phyloP scores from a whole-genome alignment of 768 basidiomycete species.

The Russula compacta region DNA sequence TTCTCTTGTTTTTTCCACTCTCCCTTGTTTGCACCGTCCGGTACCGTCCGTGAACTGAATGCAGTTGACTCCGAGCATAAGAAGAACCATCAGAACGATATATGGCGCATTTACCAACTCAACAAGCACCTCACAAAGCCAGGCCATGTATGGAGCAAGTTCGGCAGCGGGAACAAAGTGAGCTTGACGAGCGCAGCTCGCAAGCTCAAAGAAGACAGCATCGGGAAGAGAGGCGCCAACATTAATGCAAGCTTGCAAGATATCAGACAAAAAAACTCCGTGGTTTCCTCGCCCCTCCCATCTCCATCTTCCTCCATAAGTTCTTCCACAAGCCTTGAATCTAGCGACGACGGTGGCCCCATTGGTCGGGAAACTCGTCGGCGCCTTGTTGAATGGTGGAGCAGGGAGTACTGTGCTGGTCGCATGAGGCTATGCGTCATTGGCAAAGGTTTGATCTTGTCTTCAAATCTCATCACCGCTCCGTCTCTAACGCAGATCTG shows the following conservation, averaged over 20 bases:
- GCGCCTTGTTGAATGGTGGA: constrained; percentile 81
- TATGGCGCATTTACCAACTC: constrained; percentile 92
- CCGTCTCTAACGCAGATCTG: constrained; percentile 4
- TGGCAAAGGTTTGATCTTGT: constrained; percentile 52
- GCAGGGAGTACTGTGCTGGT: constrained; percentile 68
- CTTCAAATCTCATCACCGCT: neutral
- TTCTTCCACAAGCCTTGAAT: constrained; percentile 46
- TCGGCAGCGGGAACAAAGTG: constrained; percentile 78
- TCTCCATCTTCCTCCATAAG: constrained; percentile 51
- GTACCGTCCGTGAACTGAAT: constrained; percentile 83
- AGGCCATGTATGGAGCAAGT: constrained; percentile 84
- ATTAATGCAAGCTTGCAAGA: constrained; percentile 27
- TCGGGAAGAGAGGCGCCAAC: constrained; percentile 23
- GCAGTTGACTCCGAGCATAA: constrained; percentile 97
- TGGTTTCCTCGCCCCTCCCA: constrained; percentile 37
- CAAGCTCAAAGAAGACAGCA: constrained; percentile 43
- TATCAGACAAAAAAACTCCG: constrained; percentile 8
- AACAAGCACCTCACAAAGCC: constrained; percentile 76
- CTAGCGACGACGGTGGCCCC: constrained; percentile 51
- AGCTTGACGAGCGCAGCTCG: constrained; percentile 59
- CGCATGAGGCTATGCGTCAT: constrained; percentile 74
- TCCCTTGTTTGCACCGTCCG: constrained; percentile 81
- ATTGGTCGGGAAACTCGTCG: constrained; percentile 75
- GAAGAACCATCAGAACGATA: constrained; percentile 86
- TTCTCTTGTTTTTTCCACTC: constrained; percentile 85